phyloP scores from a whole-genome alignment of 495 filamentous ascomycete genomes.

The Penicillium arizonense region DNA sequence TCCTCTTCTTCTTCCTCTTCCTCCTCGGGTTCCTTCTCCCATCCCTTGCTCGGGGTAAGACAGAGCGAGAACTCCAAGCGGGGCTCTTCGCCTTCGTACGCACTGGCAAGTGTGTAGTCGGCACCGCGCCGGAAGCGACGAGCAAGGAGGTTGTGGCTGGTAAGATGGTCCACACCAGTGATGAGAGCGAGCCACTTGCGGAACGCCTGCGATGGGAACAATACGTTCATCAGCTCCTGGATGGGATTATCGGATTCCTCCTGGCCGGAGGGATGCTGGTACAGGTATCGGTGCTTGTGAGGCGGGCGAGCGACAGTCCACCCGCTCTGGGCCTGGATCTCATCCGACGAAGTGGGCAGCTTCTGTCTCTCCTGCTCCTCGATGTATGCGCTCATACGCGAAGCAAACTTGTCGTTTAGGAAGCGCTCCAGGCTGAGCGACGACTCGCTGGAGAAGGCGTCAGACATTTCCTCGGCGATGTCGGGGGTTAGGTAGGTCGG shows the following conservation, averaged over 20 bases:
- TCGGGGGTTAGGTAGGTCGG: conserved; percentile 93
- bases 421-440: conserved; percentile 77
- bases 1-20: conserved; percentile 51
- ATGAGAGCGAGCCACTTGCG: conserved; percentile 82
- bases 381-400: conserved; percentile 65
- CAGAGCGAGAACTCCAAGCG: conserved; percentile 84
- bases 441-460: conserved; percentile 76
- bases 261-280: conserved; percentile 53
- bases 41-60: conserved; percentile 77
- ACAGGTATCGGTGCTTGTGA: conserved; percentile 93
- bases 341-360: conserved; percentile 42
- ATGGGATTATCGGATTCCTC: conserved; percentile 54
- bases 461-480: conserved; percentile 76
- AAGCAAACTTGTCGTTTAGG: conserved; percentile 72
- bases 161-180: conserved; percentile 64
- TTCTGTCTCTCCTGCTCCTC: conserved; percentile 57
- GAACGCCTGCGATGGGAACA: conserved; percentile 86
- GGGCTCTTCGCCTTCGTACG: conserved; percentile 71
- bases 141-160: conserved; percentile 66
- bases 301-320: conserved; percentile 84
- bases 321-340: conserved; percentile 56
- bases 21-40: conserved; percentile 68
- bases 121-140: conserved; percentile 81
- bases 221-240: conserved; percentile 69
- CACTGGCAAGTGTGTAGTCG: conserved; percentile 91